A percentile compares a stretch with the other conserved stretches of the same genome.
Conservation (phyloP, 352 stramenopile genomes). For the Pythium oligandrum region DNA sequence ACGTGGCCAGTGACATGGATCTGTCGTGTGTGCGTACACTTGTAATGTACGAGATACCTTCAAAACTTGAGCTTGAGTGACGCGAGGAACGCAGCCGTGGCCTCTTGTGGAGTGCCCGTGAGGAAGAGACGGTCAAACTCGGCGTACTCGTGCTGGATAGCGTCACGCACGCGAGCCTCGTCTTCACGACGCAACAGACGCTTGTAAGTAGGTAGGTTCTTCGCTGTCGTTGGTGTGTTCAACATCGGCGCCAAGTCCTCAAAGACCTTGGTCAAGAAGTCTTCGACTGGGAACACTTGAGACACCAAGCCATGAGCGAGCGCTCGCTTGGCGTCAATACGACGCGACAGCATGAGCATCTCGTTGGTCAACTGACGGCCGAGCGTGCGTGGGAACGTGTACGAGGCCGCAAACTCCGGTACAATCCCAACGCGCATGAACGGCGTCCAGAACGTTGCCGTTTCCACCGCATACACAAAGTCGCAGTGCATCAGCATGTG, state of each 20-base stretch:
- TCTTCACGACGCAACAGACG: conserved; percentile 39
- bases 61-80: no score
- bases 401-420: conserved; percentile 77
- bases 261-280: conserved; percentile 48
- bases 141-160: conserved; percentile 56
- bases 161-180: conserved; percentile 49
- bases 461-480: conserved; percentile 47
- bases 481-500: conserved; percentile 62
- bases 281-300: conserved; percentile 35
- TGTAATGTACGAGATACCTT: no score
- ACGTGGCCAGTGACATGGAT: no score
- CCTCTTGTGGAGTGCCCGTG: no score
- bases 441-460: conserved; percentile 75
- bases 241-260: conserved; percentile 31
- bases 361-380: conserved; percentile 54
- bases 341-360: conserved; percentile 63
- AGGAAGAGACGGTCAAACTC: conserved; percentile 34
- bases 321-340: conserved; percentile 50
- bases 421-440: conserved; percentile 85
- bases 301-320: conserved; percentile 49
- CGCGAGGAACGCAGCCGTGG: no score
- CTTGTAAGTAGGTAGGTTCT: conserved; percentile 60
- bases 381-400: conserved; percentile 71
- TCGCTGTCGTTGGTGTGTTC: no score
- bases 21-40: no score